Evolutionary conservation across 768 basidiomycete genomes (phyloP).

Genomic region (Serendipita indica): DNA sequence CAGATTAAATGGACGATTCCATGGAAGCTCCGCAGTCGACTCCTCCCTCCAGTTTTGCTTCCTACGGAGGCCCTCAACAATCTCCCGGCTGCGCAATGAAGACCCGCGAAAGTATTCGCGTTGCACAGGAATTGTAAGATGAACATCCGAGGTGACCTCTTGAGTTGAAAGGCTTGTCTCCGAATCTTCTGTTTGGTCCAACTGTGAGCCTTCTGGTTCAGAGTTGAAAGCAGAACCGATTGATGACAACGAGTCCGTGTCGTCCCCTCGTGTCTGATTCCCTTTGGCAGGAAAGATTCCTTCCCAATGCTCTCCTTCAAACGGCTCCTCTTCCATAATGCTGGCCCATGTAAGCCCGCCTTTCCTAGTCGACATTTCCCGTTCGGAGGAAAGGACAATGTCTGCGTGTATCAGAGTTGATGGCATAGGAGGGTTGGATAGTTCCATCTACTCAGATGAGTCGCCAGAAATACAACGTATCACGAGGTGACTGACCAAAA

Average conservation of each 20-base stretch:
- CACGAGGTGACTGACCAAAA: constrained; percentile 34
- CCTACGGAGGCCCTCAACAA: constrained; percentile 45
- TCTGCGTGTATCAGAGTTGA: constrained; percentile 41
- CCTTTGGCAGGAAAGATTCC: constrained; percentile 24
- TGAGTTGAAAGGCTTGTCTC: not conserved
- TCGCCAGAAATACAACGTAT: not conserved
- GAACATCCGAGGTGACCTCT: too few relatives aligned
- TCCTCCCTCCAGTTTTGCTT: constrained; percentile 63
- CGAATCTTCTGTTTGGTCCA: not conserved
- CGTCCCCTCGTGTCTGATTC: not conserved
- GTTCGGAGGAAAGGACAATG: constrained; percentile 31
- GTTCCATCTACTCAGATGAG: constrained; percentile 30
- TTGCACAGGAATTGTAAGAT: not conserved
- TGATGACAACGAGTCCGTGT: not conserved
- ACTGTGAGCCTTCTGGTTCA: not conserved
- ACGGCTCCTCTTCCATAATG: constrained; percentile 71
- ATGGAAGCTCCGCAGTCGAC: constrained; percentile 38
- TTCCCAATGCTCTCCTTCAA: constrained; percentile 78
- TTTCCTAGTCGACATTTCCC: constrained; percentile 30
- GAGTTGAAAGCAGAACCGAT: not conserved
- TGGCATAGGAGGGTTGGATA: constrained; percentile 39
- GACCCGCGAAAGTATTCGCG: not conserved
- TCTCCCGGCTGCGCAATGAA: constrained; percentile 22
- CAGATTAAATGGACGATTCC: constrained; percentile 38
- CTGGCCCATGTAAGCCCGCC: constrained; percentile 48